Percentiles rank a stretch among this genome's conserved stretches.
phyloP scores from a whole-genome alignment of 2,329 filamentous ascomycete species.

The Hypoxylon sp. region DNA sequence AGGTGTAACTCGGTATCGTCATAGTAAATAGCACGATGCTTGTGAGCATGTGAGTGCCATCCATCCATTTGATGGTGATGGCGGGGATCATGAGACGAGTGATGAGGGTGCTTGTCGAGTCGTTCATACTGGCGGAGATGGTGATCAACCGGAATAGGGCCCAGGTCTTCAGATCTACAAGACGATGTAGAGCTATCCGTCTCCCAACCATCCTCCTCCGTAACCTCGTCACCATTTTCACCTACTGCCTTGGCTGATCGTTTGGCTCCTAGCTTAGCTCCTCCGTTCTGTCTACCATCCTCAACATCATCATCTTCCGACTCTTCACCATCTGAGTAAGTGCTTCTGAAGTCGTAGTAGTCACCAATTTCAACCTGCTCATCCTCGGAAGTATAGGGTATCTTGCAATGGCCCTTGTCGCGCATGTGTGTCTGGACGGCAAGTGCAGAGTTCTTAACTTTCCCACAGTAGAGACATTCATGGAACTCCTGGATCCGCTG shows the following conservation, averaged over 20 bases:
- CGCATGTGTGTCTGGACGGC: conserved; percentile 97
- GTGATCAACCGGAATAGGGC: conserved; percentile 81
- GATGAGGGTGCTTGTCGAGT: conserved; percentile 80
- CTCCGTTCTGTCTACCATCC: conserved; percentile 67
- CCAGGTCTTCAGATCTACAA: conserved; percentile 86
- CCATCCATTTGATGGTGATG: conserved; percentile 82
- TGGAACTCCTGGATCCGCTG: conserved; percentile 84
- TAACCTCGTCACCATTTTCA: conserved; percentile 68
- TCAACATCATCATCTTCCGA: conserved; percentile 68
- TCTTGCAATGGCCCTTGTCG: conserved; percentile 96
- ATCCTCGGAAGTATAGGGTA: conserved; percentile 88
- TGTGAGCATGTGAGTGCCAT: conserved; percentile 87
- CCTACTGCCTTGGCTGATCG: conserved; percentile 68
- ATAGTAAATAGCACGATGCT: conserved; percentile 84
- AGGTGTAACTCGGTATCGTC: conserved; percentile 96
- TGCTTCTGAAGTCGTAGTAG: conserved; percentile 96
- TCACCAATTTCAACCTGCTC: conserved; percentile 96
- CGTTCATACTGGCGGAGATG: conserved; percentile 80
- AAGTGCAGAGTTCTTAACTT: conserved; percentile 81
- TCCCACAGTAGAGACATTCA: conserved; percentile 91
- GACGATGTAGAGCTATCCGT: conserved; percentile 94
- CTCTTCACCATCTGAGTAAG: conserved; percentile 87
- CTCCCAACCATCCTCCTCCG: conserved; percentile 89
- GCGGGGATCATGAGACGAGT: conserved; percentile 78
- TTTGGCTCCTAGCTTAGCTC: conserved; percentile 78